phyloP scores from a whole-genome alignment of 2,329 filamentous ascomycete species.

The Periconia sp. region DNA sequence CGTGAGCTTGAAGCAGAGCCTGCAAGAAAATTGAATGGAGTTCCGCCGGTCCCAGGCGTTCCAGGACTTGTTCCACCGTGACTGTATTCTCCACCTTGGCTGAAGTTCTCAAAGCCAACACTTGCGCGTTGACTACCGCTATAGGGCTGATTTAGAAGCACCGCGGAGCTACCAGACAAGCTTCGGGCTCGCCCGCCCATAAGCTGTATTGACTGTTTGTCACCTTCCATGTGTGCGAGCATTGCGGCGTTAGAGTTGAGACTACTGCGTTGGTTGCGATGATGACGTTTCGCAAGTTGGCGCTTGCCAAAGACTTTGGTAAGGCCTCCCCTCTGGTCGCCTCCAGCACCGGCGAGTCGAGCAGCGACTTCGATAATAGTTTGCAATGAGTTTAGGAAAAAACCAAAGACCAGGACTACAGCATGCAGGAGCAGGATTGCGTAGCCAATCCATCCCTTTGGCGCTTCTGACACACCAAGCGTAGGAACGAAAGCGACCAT shows the following conservation, averaged over 20 bases:
- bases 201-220: conserved; percentile 65
- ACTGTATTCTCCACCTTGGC: conserved; percentile 57
- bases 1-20: conserved; percentile 51
- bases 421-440: conserved; percentile 86
- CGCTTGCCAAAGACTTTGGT: conserved; percentile 88
- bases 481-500: conserved; percentile 78
- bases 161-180: conserved; percentile 66
- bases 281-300: conserved; percentile 78
- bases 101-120: conserved; percentile 60
- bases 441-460: conserved; percentile 96
- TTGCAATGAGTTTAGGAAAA: conserved; percentile 89
- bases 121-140: conserved; percentile 54
- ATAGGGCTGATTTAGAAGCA: conserved; percentile 62
- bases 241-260: conserved; percentile 84
- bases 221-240: conserved; percentile 71
- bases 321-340: conserved; percentile 78
- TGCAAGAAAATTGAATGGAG: conserved; percentile 73
- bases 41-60: conserved; percentile 74
- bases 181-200: conserved; percentile 62
- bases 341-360: conserved; percentile 80
- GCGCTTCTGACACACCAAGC: conserved; percentile 75
- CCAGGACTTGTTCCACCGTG: conserved; percentile 68
- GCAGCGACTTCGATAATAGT: conserved; percentile 89
- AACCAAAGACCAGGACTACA: conserved; percentile 84
- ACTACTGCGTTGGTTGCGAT: conserved; percentile 74